Evolutionary conservation across 2,329 filamentous ascomycete species (phyloP).

Genomic region (Pseudonectria buxi): DNA sequence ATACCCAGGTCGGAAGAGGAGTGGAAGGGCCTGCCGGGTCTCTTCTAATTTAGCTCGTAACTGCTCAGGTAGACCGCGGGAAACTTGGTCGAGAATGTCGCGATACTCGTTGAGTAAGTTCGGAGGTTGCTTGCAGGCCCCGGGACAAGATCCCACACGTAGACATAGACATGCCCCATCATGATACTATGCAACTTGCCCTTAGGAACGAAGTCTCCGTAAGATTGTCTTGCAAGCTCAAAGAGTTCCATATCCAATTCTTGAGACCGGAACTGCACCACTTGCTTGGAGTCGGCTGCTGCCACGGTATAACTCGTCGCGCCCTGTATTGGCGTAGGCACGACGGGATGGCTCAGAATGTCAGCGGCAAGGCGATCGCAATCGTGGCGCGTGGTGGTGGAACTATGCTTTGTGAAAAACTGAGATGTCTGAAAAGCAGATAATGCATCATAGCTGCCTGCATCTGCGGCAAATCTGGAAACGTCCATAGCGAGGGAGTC

Average conservation of each 20-base stretch:
- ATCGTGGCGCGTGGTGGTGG: conserved; percentile 4
- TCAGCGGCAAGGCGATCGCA: conserved; percentile 7
- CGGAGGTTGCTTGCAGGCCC: conserved; percentile 6
- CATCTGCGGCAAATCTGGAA: conserved; percentile 2
- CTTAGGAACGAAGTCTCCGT: conserved; percentile 9
- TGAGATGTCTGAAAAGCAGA: conserved; percentile 6
- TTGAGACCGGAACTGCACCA: conserved; percentile 14
- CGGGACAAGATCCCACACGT: conserved; percentile 8
- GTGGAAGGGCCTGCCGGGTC: conserved; percentile 7
- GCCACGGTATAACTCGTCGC: conserved; percentile 14
- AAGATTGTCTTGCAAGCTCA: conserved; percentile 6
- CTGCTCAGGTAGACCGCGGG: conserved; percentile 4
- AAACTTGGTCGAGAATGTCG: conserved; percentile 7
- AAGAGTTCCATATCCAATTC: conserved; percentile 7
- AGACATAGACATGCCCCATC: conserved; percentile 8
- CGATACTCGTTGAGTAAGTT: conserved; percentile 7
- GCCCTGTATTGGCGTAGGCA: conserved; percentile 13
- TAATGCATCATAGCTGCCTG: conserved; percentile 5
- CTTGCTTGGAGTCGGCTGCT: conserved; percentile 1
- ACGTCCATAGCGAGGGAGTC: conserved; percentile 4
- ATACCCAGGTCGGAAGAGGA: conserved; percentile 11
- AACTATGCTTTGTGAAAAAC: conserved; percentile 5
- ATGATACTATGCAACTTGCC: conserved; percentile 2
- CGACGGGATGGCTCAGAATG: conserved; percentile 6
- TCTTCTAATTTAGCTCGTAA: conserved; percentile 9